Conservation (phyloP, 2,329 filamentous ascomycete genomes). For the Remersonia thermophila region DNA sequence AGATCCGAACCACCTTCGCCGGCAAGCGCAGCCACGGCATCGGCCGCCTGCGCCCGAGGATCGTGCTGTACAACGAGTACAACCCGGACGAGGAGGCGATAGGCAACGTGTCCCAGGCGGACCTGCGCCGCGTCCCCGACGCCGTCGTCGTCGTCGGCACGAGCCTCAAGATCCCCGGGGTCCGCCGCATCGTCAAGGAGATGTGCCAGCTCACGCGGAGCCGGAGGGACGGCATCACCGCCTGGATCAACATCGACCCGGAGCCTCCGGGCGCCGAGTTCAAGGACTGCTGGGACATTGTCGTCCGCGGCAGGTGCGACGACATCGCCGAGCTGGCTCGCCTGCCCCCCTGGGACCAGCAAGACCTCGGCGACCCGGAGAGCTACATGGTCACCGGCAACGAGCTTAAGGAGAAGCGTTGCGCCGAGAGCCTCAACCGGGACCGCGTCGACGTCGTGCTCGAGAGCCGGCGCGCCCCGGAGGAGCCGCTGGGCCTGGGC, state of each 20-base stretch:
- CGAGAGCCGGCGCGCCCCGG: slow-evolving; percentile 18
- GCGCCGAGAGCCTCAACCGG: slow-evolving; percentile 24
- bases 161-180: slow-evolving; percentile 87
- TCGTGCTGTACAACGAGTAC: slow-evolving; percentile 94
- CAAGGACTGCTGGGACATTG: slow-evolving; percentile 84
- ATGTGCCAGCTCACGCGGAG: slow-evolving; percentile 79
- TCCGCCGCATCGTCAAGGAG: slow-evolving; percentile 78
- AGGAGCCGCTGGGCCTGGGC: slow-evolving; percentile 10
- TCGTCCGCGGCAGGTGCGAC: slow-evolving; percentile 79
- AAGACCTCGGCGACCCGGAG: slow-evolving; percentile 36
- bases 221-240: slow-evolving; percentile 70
- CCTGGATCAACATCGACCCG: slow-evolving; percentile 88
- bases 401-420: slow-evolving; percentile 30
- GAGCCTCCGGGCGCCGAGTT: slow-evolving; percentile 75
- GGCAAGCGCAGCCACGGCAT: slow-evolving; percentile 91
- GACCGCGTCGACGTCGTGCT: slow-evolving; percentile 32
- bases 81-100: slow-evolving; percentile 96
- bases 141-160: slow-evolving; percentile 92
- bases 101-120: slow-evolving; percentile 75
- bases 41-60: slow-evolving; percentile 76
- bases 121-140: slow-evolving; percentile 75
- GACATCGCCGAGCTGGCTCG: slow-evolving; percentile 66
- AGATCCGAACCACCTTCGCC: slow-evolving; percentile 59
- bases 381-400: slow-evolving; percentile 30
- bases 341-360: slow-evolving; percentile 47